phyloP scores from a whole-genome alignment of 139 green algal genomes.

The Coelastrella sp. region DNA sequence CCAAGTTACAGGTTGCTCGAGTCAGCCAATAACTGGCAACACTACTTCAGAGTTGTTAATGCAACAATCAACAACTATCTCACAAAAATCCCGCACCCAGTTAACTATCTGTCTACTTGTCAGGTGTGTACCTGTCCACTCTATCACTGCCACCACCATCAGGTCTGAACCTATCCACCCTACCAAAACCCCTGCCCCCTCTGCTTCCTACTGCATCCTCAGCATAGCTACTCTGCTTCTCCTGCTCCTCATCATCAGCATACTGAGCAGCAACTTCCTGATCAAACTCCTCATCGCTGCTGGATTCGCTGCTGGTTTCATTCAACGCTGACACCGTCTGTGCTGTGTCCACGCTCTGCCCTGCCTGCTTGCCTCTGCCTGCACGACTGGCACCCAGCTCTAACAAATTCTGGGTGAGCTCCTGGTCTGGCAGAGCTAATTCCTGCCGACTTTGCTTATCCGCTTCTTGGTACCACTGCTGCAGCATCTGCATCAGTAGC shows the following conservation, averaged over 20 bases:
- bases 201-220: neutral
- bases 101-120: too few species aligned
- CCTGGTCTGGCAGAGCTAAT: neutral
- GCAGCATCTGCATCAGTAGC: constrained; percentile 25
- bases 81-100: too few species aligned
- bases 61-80: too few species aligned
- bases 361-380: neutral
- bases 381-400: neutral
- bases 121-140: neutral
- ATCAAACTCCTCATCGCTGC: too few species aligned
- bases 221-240: too few species aligned
- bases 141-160: neutral
- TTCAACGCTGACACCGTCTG: too few species aligned
- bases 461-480: constrained; percentile 16
- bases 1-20: too few species aligned
- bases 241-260: too few species aligned
- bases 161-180: neutral
- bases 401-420: neutral
- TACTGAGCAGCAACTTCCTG: too few species aligned
- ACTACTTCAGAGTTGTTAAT: too few species aligned
- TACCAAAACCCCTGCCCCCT: neutral
- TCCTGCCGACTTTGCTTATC: neutral
- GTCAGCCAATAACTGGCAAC: too few species aligned
- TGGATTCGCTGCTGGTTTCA: too few species aligned
- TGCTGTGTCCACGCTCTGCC: neutral